Evolutionary conservation across 768 basidiomycete species (phyloP).

Genomic region (Naganishia randhawae): DNA sequence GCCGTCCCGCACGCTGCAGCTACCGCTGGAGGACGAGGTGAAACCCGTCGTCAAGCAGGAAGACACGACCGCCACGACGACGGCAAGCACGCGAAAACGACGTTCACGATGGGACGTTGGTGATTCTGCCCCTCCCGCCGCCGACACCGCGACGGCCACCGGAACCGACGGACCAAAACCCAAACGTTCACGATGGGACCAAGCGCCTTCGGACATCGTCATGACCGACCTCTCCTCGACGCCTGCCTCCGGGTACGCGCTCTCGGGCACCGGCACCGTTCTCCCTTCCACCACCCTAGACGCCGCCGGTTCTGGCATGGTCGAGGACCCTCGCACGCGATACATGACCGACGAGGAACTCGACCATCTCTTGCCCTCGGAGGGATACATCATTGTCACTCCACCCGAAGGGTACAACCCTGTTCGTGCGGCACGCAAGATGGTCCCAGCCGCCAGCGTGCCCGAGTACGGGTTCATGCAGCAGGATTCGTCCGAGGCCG

Average conservation of each 20-base stretch:
- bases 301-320: slow-evolving; percentile 37
- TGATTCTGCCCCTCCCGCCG: slow-evolving; percentile 50
- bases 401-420: slow-evolving; percentile 92
- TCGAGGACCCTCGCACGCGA: slow-evolving; percentile 90
- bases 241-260: slow-evolving; percentile 20
- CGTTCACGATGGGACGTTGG: slow-evolving; percentile 90
- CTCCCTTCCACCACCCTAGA: slow-evolving; percentile 19
- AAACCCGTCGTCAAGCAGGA: slow-evolving; percentile 55
- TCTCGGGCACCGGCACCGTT: slow-evolving; percentile 26
- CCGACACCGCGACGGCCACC: no score
- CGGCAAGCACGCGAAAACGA: slow-evolving; percentile 74
- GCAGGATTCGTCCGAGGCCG: slow-evolving; percentile 81
- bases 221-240: slow-evolving; percentile 49
- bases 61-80: slow-evolving; percentile 54
- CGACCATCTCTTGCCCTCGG: slow-evolving; percentile 73
- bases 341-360: slow-evolving; percentile 94
- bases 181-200: slow-evolving; percentile 95
- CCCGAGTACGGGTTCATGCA: slow-evolving; percentile 84
- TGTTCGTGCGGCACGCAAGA: slow-evolving; percentile 59
- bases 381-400: slow-evolving; percentile 84
- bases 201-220: slow-evolving; percentile 57
- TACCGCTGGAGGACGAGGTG: slow-evolving; percentile 36
- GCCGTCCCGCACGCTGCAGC: slow-evolving; percentile 28
- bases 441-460: slow-evolving; percentile 55
- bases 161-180: slow-evolving; percentile 55